Evolutionary conservation across 2,329 filamentous ascomycete species (phyloP), one percentile per base, ranked within the genome.

Genomic region (Coniochaeta hoffmannii): DNA sequence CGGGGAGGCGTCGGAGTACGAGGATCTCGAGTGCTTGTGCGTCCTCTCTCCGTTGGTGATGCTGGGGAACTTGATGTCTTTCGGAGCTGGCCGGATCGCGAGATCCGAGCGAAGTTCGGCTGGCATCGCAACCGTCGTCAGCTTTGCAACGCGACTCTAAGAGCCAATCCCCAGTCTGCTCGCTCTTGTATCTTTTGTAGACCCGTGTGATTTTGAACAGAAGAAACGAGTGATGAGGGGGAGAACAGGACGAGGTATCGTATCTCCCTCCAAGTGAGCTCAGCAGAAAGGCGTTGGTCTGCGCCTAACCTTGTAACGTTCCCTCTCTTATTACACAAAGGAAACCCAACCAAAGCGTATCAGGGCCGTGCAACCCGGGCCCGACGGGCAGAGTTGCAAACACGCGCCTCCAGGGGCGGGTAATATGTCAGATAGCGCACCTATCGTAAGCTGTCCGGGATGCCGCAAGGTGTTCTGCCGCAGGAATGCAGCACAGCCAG

Each of bases 1-100:
- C 10, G 80, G 77, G 9, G 81, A 83, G n/a, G 75, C 71, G 55
- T 84, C 81, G 26, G 81, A 82, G 66, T 84, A 84, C 14, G 81
- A 84, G 24, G 81, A 84, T 58, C 81, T 75, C 41, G 81, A 82
- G 67, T 84, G 81, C 62, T 84, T 84, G 69, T 84, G 81, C 58
- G 78, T 74, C 63, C 62, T 64, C 55, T 69, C 66, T 28, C 68
- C 64, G 36, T 35, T 54, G 50, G 53, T 30, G 49, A 26, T 59
- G 26, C 32, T 59, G 44, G 60, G 58, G 22, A 52, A 57, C 44
- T 60, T 64, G 65, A 63, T 66, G 59, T 64, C 62, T 44, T 59
- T 60, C 53, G 68, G 67, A 53, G 64, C 67, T 61, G 68, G 68
- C 61, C 69, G 64, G 56, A 68, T 63, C 55, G 68, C 64, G 50